These are phyloP conservation scores for Rhizophlyctis rosea DNA, from an alignment of 192 early-diverging fungal genomes.

Conservation along the genomic window DNA sequence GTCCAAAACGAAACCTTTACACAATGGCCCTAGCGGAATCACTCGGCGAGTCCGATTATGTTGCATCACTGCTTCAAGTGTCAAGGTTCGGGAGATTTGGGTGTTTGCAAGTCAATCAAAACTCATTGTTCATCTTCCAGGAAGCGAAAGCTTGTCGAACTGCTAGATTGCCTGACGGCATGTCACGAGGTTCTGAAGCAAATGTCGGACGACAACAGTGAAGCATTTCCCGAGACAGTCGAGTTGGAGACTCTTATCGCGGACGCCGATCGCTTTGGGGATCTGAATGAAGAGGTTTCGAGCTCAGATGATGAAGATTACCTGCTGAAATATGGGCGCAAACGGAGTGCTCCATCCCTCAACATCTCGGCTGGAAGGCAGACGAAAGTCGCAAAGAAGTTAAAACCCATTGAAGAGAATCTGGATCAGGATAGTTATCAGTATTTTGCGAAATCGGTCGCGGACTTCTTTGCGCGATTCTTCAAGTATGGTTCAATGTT, in stretches of 20 bases:
- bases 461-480: conserved; percentile 33
- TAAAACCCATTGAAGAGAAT: conserved; percentile 19
- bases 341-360: too few relatives aligned
- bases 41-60: conserved; percentile 29
- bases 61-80: conserved; percentile 35
- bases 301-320: conserved; percentile 12
- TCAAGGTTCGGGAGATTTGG: conserved; percentile 31
- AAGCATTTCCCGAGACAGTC: not conserved
- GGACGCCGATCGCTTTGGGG: too few relatives aligned
- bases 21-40: conserved; percentile 54
- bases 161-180: not conserved
- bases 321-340: conserved; percentile 13
- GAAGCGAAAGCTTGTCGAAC: conserved; percentile 4
- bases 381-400: conserved; percentile 10
- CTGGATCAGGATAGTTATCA: conserved; percentile 29
- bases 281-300: not conserved
- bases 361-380: not conserved
- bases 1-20: conserved; percentile 63
- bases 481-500: too few relatives aligned
- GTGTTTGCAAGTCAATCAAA: not conserved
- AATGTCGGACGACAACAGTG: conserved; percentile 3
- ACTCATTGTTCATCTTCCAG: not conserved
- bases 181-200: not conserved
- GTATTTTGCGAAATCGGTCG: conserved; percentile 21
- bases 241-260: too few relatives aligned